Conservation (phyloP, 495 filamentous ascomycete genomes). For the Aspergillus carlsbadensis region DNA sequence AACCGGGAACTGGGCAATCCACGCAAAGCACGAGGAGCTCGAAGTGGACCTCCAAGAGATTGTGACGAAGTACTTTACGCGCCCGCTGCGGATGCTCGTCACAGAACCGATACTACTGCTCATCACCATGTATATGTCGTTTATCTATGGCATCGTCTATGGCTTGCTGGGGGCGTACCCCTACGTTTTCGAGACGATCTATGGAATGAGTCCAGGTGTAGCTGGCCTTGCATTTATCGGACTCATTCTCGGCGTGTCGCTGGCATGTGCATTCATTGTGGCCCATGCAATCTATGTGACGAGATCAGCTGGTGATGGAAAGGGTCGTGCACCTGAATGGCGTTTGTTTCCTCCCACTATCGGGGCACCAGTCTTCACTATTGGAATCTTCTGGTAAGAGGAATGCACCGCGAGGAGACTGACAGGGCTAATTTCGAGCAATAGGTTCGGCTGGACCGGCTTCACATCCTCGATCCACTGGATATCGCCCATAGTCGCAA, state of each 20-base stretch:
- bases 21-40: conserved; percentile 38
- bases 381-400: conserved; percentile 59
- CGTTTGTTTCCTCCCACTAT: conserved; percentile 38
- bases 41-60: conserved; percentile 31
- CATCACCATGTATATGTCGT: conserved; percentile 32
- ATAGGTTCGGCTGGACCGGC: conserved; percentile 38
- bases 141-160: conserved; percentile 37
- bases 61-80: conserved; percentile 28
- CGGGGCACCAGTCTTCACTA: conserved; percentile 51
- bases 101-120: conserved; percentile 36
- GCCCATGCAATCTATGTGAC: conserved; percentile 55
- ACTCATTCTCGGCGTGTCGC: conserved; percentile 21
- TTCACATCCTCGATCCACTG: conserved; percentile 23
- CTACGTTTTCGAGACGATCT: conserved; percentile 22
- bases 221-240: conserved; percentile 23
- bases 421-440: conserved; percentile 70
- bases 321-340: conserved; percentile 54
- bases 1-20: conserved; percentile 36
- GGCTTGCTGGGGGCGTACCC: conserved; percentile 27
- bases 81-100: conserved; percentile 33
- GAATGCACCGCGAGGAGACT: conserved; percentile 74
- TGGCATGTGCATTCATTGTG: conserved; percentile 43
- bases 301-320: conserved; percentile 67
- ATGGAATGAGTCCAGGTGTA: conserved; percentile 19
- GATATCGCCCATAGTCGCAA: conserved; percentile 19